Conservation (phyloP, 106 monocot species). For the Dendrobium huoshanense region DNA sequence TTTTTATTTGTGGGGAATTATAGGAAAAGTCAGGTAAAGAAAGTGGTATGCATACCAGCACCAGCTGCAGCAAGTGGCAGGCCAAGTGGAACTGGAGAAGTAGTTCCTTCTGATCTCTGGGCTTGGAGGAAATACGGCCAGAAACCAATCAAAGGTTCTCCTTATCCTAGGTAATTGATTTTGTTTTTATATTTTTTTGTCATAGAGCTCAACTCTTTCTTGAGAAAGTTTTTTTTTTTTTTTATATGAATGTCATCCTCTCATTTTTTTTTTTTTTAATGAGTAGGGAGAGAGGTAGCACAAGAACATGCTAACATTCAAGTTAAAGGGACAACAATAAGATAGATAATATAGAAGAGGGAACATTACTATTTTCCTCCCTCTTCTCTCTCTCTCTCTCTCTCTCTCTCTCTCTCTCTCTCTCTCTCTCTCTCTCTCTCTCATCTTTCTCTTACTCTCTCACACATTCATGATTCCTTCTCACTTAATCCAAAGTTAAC, state of each 20-base stretch:
- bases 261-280: background rate
- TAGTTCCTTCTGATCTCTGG: constrained; percentile 82
- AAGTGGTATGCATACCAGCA: constrained; percentile 95
- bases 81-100: constrained; percentile 43
- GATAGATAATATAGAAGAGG: background rate
- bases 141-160: constrained; percentile 15
- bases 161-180: constrained; percentile 10
- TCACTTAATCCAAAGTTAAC: background rate
- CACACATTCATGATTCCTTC: background rate
- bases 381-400: background rate
- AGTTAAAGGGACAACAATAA: background rate
- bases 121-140: constrained; percentile 15
- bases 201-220: background rate
- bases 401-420: background rate
- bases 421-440: background rate
- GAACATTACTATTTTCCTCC: background rate
- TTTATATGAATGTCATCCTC: background rate
- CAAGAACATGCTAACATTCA: constrained; percentile 4
- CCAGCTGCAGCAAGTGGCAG: constrained; percentile 46
- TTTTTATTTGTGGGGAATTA: background rate
- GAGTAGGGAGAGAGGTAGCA: background rate
- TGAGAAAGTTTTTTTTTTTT: background rate
- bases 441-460: background rate
- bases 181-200: background rate
- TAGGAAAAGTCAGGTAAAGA: constrained; percentile 92